These are phyloP conservation scores for Fusarium nematophilum DNA, from an alignment of 2,329 filamentous ascomycete species.

Conservation along the genomic window DNA sequence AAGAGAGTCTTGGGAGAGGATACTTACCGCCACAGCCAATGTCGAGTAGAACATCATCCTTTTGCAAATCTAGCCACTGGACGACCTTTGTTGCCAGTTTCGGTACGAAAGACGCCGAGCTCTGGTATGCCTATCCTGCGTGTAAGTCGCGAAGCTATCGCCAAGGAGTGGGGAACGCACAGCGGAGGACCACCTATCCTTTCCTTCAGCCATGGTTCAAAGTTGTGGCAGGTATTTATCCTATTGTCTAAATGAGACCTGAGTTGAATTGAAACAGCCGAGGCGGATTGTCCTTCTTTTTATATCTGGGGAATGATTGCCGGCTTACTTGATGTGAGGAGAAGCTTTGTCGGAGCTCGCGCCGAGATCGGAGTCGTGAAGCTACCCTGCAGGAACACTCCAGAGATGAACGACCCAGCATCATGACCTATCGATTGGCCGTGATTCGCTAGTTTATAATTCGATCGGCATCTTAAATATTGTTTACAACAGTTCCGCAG, in stretches of 20 bases:
- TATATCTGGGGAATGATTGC: conserved; percentile 23
- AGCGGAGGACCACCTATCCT: conserved; percentile 45
- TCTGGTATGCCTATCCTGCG: conserved; percentile 63
- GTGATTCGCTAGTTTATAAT: conserved; percentile 21
- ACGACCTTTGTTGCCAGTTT: conserved; percentile 69
- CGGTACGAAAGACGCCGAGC: conserved; percentile 72
- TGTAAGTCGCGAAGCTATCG: conserved; percentile 30
- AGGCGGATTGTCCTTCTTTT: conserved; percentile 7
- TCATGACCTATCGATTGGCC: conserved; percentile 19
- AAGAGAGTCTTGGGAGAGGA: neutral
- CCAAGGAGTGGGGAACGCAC: conserved; percentile 28
- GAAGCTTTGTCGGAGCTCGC: conserved; percentile 17
- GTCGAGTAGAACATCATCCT: conserved; percentile 69
- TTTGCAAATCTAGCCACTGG: conserved; percentile 67
- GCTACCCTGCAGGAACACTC: conserved; percentile 11
- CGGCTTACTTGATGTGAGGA: conserved; percentile 22
- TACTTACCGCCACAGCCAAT: conserved; percentile 70
- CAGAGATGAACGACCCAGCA: conserved; percentile 9
- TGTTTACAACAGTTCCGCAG: neutral
- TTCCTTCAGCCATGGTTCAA: conserved; percentile 37
- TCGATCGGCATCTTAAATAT: neutral
- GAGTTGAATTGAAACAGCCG: neutral
- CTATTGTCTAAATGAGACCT: neutral
- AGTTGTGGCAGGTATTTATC: neutral
- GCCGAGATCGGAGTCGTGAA: conserved; percentile 41